These are phyloP conservation scores for Poa pratensis DNA, from an alignment of 176 grass and related monocot genomes.

Conservation along the genomic window DNA sequence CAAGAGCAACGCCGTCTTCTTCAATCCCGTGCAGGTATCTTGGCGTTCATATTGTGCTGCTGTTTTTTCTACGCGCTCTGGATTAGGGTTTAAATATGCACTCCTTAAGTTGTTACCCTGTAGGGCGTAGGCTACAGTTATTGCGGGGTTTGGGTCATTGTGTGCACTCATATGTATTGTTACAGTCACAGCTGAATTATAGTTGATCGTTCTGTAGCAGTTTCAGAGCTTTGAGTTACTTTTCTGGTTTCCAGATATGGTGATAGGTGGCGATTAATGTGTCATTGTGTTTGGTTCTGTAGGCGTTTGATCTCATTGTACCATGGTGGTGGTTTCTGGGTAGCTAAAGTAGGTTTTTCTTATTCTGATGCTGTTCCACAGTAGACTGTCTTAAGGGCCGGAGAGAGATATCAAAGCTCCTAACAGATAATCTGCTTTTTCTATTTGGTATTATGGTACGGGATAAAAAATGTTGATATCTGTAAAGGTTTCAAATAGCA, in stretches of 20 bases:
- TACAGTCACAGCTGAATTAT: not conserved
- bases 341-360: not conserved
- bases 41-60: not conserved
- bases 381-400: not conserved
- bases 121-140: not conserved
- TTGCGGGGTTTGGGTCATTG: conserved; percentile 10
- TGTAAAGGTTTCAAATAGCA: not conserved
- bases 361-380: not conserved
- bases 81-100: conserved; percentile 24
- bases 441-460: not conserved
- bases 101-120: conserved; percentile 18
- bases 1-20: conserved; percentile 82
- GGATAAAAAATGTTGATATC: not conserved
- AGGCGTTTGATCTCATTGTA: conserved; percentile 1
- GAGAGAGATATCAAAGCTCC: not conserved
- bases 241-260: not conserved
- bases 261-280: not conserved
- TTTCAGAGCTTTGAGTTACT: conserved; percentile 23
- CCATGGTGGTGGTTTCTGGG: not conserved
- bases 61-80: not conserved
- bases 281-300: not conserved
- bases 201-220: not conserved
- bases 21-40: conserved; percentile 80
- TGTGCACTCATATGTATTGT: not conserved
- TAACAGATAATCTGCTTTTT: not conserved